Conservation (phyloP, 2,329 filamentous ascomycete genomes). For the Pseudopyrenochaeta lycopersici region DNA sequence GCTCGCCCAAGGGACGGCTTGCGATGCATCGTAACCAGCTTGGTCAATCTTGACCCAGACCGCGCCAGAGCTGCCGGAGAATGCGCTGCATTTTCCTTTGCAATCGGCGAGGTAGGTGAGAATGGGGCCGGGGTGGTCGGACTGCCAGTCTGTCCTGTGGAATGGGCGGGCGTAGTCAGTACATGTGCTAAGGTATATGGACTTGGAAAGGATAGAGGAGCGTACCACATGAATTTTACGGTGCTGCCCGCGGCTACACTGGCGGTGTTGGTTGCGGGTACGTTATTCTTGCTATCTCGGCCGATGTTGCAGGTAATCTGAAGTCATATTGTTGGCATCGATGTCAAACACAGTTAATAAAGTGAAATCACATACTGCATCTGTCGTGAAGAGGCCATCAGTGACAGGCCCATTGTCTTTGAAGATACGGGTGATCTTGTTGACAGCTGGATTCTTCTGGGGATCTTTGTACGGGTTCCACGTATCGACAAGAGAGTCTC, state of each 20-base stretch:
- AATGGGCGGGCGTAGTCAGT: no score
- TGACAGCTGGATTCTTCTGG: slow-evolving; percentile 11
- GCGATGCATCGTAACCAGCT: slow-evolving; percentile 10
- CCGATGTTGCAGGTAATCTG: slow-evolving; percentile 15
- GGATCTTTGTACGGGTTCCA: slow-evolving; percentile 20
- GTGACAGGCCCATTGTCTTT: slow-evolving; percentile 14
- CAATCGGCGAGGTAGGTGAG: slow-evolving; percentile 15
- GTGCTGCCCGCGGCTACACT: slow-evolving; percentile 8
- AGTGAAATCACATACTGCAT: not conserved
- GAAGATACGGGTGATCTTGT: slow-evolving; percentile 12
- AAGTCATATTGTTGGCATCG: no score
- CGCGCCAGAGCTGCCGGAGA: slow-evolving; percentile 10
- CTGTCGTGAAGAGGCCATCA: slow-evolving; percentile 10
- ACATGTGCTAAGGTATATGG: no score
- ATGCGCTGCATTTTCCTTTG: slow-evolving; percentile 4
- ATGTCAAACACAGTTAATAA: no score
- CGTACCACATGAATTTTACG: slow-evolving; percentile 12
- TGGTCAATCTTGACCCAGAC: slow-evolving; percentile 19
- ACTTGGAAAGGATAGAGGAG: no score
- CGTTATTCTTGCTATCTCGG: slow-evolving; percentile 8
- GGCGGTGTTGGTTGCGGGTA: slow-evolving; percentile 3
- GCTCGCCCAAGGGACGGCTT: slow-evolving; percentile 11
- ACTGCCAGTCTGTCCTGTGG: slow-evolving; percentile 9
- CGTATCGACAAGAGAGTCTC: slow-evolving; percentile 7
- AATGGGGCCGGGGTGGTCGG: slow-evolving; percentile 14